phyloP scores from a whole-genome alignment of 2,329 filamentous ascomycete genomes.

The Neofusicoccum ribis region DNA sequence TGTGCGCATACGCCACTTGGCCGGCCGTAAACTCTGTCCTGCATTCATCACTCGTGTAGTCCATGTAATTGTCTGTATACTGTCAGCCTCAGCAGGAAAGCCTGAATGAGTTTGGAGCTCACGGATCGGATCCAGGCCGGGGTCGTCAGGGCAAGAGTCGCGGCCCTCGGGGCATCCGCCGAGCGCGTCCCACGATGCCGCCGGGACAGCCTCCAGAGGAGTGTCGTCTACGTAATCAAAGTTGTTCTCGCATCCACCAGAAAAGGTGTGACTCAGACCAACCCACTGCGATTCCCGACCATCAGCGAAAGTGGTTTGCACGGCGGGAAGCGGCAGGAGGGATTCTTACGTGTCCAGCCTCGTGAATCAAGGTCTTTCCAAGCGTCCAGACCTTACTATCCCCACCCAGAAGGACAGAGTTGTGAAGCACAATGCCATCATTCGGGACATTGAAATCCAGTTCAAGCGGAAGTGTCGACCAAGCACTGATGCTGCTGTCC shows the following conservation, averaged over 20 bases:
- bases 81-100: neutral
- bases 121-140: constrained; percentile 35
- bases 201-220: constrained; percentile 34
- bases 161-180: neutral
- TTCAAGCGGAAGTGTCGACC: constrained; percentile 21
- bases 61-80: constrained; percentile 37
- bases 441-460: constrained; percentile 30
- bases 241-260: constrained; percentile 37
- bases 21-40: neutral
- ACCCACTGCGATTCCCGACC: constrained; percentile 37
- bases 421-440: constrained; percentile 44
- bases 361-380: constrained; percentile 45
- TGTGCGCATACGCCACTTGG: neutral
- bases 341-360: constrained; percentile 42
- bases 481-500: constrained; percentile 31
- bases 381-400: constrained; percentile 35
- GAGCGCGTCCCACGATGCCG: neutral
- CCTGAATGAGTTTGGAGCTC: neutral
- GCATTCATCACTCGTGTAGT: constrained; percentile 27
- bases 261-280: constrained; percentile 52
- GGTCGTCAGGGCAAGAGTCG: constrained; percentile 32
- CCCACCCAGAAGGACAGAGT: constrained; percentile 42
- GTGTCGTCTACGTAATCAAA: constrained; percentile 46
- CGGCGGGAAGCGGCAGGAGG: too few species aligned
- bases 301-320: neutral